Conservation (phyloP, 305 asterid genomes). For the Fraxinus latifolia region DNA sequence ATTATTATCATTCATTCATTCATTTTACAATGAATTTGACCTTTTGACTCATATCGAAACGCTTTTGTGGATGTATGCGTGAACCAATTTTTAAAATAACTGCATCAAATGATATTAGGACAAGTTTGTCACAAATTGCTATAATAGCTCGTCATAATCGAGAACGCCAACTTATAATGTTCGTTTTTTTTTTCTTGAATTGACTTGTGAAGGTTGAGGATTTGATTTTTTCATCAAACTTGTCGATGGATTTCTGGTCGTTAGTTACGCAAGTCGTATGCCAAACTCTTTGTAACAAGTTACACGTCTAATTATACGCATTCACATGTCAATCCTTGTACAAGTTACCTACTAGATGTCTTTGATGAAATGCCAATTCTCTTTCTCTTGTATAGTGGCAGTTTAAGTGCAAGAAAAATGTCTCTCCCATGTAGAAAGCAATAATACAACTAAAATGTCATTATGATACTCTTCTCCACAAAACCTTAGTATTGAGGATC, state of each 20-base stretch:
- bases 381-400: not conserved
- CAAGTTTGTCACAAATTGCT: not conserved
- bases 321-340: not conserved
- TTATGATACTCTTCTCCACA: constrained; percentile 9
- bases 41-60: not conserved
- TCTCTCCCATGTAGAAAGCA: not conserved
- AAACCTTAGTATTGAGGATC: constrained; percentile 8
- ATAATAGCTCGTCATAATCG: not conserved
- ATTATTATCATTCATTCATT: too few relatives aligned
- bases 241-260: too few relatives aligned
- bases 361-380: not conserved
- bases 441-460: constrained; percentile 15
- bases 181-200: not conserved
- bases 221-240: not conserved
- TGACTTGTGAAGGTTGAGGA: not conserved
- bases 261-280: not conserved
- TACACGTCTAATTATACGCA: not conserved
- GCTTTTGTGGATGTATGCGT: not conserved
- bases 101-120: not conserved
- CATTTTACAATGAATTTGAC: not conserved
- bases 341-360: not conserved
- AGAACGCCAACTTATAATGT: not conserved
- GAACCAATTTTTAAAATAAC: not conserved
- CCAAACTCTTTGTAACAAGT: not conserved
- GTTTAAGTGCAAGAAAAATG: constrained; percentile 9